These are phyloP conservation scores for Trichoderma asperellum DNA, from an alignment of 2,329 filamentous ascomycete genomes.

Conservation along the genomic window DNA sequence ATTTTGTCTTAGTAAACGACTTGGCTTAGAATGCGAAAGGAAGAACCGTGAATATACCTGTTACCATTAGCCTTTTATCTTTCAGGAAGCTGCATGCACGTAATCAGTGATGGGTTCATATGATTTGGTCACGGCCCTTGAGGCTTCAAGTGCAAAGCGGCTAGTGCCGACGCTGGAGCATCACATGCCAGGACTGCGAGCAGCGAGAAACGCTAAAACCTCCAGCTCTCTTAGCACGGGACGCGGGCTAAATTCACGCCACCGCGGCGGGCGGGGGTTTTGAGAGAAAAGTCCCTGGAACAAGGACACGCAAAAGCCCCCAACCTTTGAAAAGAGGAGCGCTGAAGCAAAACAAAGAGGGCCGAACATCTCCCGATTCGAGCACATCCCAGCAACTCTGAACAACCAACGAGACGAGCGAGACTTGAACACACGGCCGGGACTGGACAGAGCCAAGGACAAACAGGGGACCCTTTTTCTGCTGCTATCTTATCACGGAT, in stretches of 20 bases:
- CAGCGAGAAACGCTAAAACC: neutral
- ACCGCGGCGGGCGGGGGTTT: neutral
- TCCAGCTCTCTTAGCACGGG: neutral
- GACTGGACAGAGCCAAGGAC: neutral
- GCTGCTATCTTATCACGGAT: slow-evolving; percentile 7
- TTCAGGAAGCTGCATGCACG: no score
- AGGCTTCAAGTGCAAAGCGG: neutral
- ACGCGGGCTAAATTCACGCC: neutral
- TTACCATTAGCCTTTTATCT: neutral
- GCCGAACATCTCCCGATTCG: neutral
- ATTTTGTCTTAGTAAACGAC: slow-evolving; percentile 2
- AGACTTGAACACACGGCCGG: neutral
- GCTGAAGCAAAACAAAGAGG: neutral
- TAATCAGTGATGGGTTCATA: neutral
- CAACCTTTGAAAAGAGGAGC: neutral
- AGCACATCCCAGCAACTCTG: neutral
- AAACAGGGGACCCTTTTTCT: neutral
- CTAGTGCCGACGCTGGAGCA: slow-evolving; percentile 11
- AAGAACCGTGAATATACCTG: neutral
- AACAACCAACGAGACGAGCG: neutral
- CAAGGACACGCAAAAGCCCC: neutral
- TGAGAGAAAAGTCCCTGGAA: neutral
- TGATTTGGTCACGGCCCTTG: neutral
- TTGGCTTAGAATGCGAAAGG: neutral
- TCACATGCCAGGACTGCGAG: slow-evolving; percentile 6